Base-by-base conservation (phyloP, 345 rosid genomes). In the Xanthoceras sorbifolium region DNA sequence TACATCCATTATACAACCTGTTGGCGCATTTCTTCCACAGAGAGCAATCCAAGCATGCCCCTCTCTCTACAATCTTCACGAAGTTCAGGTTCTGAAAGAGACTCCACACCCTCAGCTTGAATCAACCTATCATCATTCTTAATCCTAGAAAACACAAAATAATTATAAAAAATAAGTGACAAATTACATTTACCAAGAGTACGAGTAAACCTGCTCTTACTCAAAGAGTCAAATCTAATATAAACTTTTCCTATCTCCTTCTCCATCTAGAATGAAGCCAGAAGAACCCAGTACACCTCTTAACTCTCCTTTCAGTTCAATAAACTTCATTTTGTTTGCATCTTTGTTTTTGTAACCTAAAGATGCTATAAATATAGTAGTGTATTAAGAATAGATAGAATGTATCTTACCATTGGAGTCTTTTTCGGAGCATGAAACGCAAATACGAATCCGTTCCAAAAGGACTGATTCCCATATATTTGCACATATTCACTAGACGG, bases 11-110 rank as follows among this genome's bases (percentile, higher is more conserved):
- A 42, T 60, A 36, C 77, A 77, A 90, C 94, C 94, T 90, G 94
- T 77, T 87, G 91, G 40, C 92, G 89, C 94, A 90, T 90, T 82
- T 90, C 92, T 73, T 90, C 92, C 48, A 87, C 92, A 1, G 94
- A 85, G 69, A 83, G 83, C 59, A 86, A 70, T 59, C 94, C 94
- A 6, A 90, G 91, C 92, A 90, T 89, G 77, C 94, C 94, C 10
- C 94, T 77, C 76, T 90, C 94, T 77, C 90, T 88, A 83, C 94
- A 90, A 87, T 87, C 94, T 86, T 90, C 90, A 9, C 90, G 90
- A 71, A 90, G 92, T 79, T 90, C 94, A 72, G 82, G 88, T 82
- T 88, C 94, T 40, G 94, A 82, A 60, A 90, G 90, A 74, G 94
- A 87, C 79, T 90, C 92, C 54, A 90, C 84, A 0, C 94, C 94